Evolutionary conservation across 345 rosid genomes (phyloP), one percentile per base, ranked within the genome.

Genomic region (Acer saccharum): DNA sequence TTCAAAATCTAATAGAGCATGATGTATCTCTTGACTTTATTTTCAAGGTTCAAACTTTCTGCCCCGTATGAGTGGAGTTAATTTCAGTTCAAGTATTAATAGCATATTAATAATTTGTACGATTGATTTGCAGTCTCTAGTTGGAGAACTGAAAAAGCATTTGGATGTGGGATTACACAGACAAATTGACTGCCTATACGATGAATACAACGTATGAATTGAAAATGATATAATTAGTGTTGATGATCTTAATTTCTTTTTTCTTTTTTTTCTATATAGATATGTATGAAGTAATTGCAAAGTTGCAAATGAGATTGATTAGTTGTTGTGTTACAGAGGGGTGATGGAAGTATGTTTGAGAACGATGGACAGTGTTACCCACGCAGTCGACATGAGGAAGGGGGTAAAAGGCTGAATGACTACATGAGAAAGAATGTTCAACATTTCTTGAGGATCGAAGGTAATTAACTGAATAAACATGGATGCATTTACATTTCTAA

Each of bases 1-100:
- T 89, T 73, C 89, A 84, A 70, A 86, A 72, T 66, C 87, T 90
- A 20, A 84, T 81, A 44, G 92, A 89, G 80, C 90, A 89, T 72
- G 80, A 87, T 71, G 90, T 90, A 50, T 86, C 89, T 7, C 83
- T 87, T 0, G 83, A 83, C 10, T 90, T 81, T 61, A 84, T 89
- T 48, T 85, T 87, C 23, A 75, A 72, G 85, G 92, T 87, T 35
- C 39, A 75, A 18, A 69, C 10, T 11, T 18, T 20, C n/a, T 57
- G 17, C 62, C n/a, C 62, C 62, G 7, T 57, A 21, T 1, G 20
- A 57, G 62, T 17, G 23, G 23, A 20, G 2, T 57, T 10, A 32
- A 32, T 57, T 48, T 3, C n/a, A 57, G 21, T 17, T 57, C 6
- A n/a, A 18, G 3, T 17, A 17, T 18, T 9, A 6, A 17, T 57